Conservation (phyloP, 352 stramenopile species). For the Globisporangium takayamanum region DNA sequence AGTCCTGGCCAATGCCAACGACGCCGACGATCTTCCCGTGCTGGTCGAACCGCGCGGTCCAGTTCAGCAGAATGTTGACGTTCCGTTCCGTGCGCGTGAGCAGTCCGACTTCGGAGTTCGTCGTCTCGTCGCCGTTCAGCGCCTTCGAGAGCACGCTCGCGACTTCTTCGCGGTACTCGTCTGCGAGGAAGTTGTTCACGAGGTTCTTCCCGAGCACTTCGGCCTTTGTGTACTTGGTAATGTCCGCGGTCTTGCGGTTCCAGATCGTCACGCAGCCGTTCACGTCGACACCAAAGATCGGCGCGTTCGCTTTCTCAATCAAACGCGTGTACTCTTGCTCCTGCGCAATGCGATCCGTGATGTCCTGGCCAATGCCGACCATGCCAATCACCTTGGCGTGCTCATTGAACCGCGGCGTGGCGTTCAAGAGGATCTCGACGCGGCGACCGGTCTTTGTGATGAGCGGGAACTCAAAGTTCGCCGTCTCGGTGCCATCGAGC, state of each 20-base stretch:
- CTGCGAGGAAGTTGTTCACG: conserved; percentile 48
- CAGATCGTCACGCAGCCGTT: conserved; percentile 52
- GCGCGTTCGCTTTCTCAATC: conserved; percentile 61
- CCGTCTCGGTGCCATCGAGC: conserved; percentile 31
- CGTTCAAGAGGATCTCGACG: conserved; percentile 50
- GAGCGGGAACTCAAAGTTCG: conserved; percentile 61
- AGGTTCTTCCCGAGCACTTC: conserved; percentile 44
- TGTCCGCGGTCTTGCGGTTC: conserved; percentile 45
- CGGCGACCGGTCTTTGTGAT: conserved; percentile 43
- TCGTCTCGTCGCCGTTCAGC: conserved; percentile 54
- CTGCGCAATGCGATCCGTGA: conserved; percentile 67
- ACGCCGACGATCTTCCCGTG: conserved; percentile 78
- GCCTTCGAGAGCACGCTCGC: conserved; percentile 49
- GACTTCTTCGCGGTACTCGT: conserved; percentile 45
- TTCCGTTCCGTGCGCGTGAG: conserved; percentile 58
- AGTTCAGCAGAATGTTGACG: conserved; percentile 68
- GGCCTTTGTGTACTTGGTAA: conserved; percentile 37
- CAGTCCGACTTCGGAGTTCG: conserved; percentile 81
- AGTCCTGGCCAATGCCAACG: conserved; percentile 82
- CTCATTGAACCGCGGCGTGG: conserved; percentile 62
- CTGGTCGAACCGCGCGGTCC: conserved; percentile 56
- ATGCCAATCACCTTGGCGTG: conserved; percentile 76
- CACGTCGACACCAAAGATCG: conserved; percentile 63
- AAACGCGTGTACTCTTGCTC: conserved; percentile 54
- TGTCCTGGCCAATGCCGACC: conserved; percentile 85